Evolutionary conservation across 1,284 basidiomycete genomes (phyloP), one percentile per base, ranked within the genome.

Genomic region (Tetrapyrgos nigripes): DNA sequence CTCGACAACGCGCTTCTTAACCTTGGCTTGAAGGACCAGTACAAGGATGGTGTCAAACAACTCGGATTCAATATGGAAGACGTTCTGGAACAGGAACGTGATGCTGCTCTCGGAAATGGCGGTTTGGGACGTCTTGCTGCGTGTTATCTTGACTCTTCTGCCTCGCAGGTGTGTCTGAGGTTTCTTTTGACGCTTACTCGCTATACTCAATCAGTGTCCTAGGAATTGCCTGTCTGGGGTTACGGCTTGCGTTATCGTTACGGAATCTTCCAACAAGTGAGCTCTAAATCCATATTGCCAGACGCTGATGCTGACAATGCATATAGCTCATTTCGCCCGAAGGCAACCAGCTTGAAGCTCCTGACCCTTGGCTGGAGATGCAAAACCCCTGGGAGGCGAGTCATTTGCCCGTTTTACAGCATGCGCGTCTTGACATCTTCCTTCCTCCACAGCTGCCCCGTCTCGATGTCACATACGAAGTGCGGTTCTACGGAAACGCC

Each of bases 1-100:
- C 86, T 96, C 58, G 95, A 97, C 70, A 94, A 94, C 65, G 91
- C 91, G 65, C 84, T 97, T 19, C 86, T 97, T 62, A 97, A 96
- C 73, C 83, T 97, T 26, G 89, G 88, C 17, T 77, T 96, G 62
- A 92, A 95, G 73, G 80, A 88, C 55, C 75, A 89, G 62, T 96
- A 92, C 76, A 77, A 76, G 24, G 77, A 88, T 5, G 87, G 91
- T 11, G 74, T 92, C 49, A 71, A 85, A 35, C 81, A 87, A 64
- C 91, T 97, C 60, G 95, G 95, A 2, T 96, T 94, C 78, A 88
- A 81, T 71, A 84, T 95, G 64, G 94, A 96, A 71, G 93, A 96
- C 67, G 77, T 96, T 53, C 79, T 97, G 50, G 91, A 89, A 55
- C 81, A 90, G 69, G 95, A 97, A 72, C 88, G 94, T 57, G 95